These are phyloP conservation scores for Coccomyxa sp. DNA, from an alignment of 139 green algal species.

Conservation along the genomic window DNA sequence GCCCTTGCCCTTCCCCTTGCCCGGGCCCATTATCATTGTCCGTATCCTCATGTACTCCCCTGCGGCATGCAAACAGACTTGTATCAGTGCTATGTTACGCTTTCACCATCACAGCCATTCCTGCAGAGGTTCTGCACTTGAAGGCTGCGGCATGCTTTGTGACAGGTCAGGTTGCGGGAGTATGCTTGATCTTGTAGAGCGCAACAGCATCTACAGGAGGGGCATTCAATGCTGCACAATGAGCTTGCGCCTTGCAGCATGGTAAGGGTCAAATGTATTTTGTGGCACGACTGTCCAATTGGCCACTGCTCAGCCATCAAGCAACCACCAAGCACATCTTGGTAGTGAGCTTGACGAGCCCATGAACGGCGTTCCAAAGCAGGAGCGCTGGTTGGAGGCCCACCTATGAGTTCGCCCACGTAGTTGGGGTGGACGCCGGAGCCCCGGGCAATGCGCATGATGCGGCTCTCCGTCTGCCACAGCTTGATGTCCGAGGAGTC, in stretches of 20 bases:
- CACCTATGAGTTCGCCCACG: conserved; percentile 63
- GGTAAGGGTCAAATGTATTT: too few species aligned
- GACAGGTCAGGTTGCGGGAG: too few species aligned
- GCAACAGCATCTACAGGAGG: too few species aligned
- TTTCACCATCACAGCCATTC: neutral
- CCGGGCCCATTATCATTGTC: conserved; percentile 68
- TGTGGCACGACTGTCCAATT: too few species aligned
- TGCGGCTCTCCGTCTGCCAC: conserved; percentile 32
- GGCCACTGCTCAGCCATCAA: neutral
- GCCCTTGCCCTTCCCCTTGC: conserved; percentile 10
- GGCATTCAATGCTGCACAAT: too few species aligned
- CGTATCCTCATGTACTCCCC: conserved; percentile 90
- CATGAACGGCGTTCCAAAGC: neutral
- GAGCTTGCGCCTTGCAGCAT: too few species aligned
- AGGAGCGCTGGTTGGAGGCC: neutral
- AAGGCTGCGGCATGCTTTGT: too few species aligned
- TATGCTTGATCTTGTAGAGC: too few species aligned
- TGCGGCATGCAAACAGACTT: conserved; percentile 4
- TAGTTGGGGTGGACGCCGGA: conserved; percentile 35
- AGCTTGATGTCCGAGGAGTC: conserved; percentile 52
- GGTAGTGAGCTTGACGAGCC: neutral
- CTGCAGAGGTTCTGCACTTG: too few species aligned
- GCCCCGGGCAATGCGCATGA: conserved; percentile 55
- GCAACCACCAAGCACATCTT: neutral
- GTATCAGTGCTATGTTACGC: neutral